Base-by-base conservation (phyloP, 2,329 filamentous ascomycete genomes). In the Metarhizium robertsii region DNA sequence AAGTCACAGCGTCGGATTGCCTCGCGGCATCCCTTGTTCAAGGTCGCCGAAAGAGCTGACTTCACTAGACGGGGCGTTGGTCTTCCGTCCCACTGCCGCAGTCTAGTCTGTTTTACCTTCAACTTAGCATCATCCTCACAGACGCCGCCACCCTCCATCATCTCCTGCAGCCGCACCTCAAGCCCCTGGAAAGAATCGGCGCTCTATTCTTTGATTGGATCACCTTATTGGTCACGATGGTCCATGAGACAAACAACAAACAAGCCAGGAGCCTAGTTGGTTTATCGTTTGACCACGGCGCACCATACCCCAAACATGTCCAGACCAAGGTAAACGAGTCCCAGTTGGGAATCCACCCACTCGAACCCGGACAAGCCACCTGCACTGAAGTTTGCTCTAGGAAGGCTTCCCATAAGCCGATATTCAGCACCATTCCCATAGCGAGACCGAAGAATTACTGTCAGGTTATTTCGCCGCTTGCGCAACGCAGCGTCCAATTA, bases 101-200 rank as follows among this genome's bases (percentile, higher is more conserved):
- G 50, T 38, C 18, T 52, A 42, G 50, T 25, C n/a, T 52, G 32
- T 52, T 52, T 52, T 52, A 52, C 50, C 50, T 25, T 52, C 16
- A 13, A 25, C 34, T 52, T 50, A 50, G 48, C 48, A 10, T 25
- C 50, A 20, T 42, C 30, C 38, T 52, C 16, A 42, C n/a, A 46
- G 18, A 25, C n/a, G 43, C 43, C 43, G 43, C 43, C 43, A 13
- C n/a, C 43, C 8, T 14, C 43, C 43, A 20, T 18, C 43, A 25
- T 25, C 43, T 46, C 43, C 43, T 46, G 34, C 34, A 52, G 34
- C 25, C 30, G 50, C 34, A 38, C 50, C 50, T n/a, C 50, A 42
- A 42, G 14, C 18, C 50, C 30, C 50, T 38, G 13, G 16, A 36
- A 13, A 38, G 50, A 20, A n/a, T 29, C 50, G 50, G 50, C 50